These are phyloP conservation scores for Symbiodinium natans DNA, from an alignment of 73 alveolate species.

Conservation along the genomic window DNA sequence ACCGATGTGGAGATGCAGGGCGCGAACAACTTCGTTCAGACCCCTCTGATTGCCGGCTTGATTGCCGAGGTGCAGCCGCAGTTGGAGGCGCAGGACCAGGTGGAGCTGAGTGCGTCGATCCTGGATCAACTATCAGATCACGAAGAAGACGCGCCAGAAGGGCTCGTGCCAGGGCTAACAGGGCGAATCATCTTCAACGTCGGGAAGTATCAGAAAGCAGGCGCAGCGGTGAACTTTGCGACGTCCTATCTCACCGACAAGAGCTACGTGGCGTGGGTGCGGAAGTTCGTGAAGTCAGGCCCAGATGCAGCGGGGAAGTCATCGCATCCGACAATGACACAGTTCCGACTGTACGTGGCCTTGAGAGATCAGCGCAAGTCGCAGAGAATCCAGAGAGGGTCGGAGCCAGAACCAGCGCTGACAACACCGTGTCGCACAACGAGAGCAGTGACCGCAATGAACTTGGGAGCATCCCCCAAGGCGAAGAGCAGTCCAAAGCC, in stretches of 20 bases:
- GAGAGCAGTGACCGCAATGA: not conserved
- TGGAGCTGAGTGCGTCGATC: not conserved
- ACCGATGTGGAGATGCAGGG: not conserved
- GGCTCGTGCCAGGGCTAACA: not conserved
- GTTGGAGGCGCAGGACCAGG: not conserved
- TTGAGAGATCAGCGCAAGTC: not conserved
- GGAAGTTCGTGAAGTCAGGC: not conserved
- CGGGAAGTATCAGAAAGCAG: not conserved
- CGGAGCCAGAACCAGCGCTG: not conserved
- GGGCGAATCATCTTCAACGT: not conserved
- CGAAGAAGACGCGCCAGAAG: not conserved
- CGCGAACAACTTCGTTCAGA: not conserved
- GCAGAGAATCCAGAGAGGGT: not conserved
- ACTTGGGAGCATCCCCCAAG: not conserved
- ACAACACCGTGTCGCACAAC: not conserved
- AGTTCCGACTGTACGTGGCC: not conserved
- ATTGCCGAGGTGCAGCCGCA: not conserved
- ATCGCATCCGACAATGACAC: not conserved
- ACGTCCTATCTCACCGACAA: not conserved
- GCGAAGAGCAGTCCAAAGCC: not conserved
- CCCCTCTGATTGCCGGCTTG: not conserved
- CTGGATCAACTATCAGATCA: not conserved
- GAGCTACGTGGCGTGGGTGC: conserved; percentile 8
- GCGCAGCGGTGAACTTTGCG: not conserved
- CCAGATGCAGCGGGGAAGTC: not conserved